Percentiles rank a stretch among this genome's conserved stretches.
Conservation (phyloP, 495 filamentous ascomycete genomes). For the Penicillium canescens region DNA sequence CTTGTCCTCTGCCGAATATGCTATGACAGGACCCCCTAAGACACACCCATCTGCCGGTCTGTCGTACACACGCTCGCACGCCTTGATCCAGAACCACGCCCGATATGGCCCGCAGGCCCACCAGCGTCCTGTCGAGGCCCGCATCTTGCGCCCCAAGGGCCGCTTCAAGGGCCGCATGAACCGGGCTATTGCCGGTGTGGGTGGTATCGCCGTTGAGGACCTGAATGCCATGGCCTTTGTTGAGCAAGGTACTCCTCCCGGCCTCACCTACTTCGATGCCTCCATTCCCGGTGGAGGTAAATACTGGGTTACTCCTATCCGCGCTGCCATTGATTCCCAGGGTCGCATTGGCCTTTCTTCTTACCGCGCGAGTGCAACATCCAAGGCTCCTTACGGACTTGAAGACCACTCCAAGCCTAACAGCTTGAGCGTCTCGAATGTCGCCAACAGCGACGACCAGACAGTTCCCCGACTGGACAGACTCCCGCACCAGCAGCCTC, state of each 20-base stretch:
- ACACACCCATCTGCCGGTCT: constrained; percentile 94
- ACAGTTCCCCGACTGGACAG: constrained; percentile 37
- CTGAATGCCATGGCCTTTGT: constrained; percentile 38
- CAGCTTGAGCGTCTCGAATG: constrained; percentile 25
- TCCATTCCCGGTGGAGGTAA: constrained; percentile 65
- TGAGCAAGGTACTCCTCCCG: constrained; percentile 32
- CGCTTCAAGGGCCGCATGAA: constrained; percentile 32
- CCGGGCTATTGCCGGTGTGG: constrained; percentile 49
- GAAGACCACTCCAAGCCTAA: constrained; percentile 35
- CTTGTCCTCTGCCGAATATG: constrained; percentile 50
- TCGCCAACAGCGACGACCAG: constrained; percentile 23
- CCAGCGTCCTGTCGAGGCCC: constrained; percentile 63
- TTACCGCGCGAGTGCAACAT: constrained; percentile 40
- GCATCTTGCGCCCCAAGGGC: constrained; percentile 58
- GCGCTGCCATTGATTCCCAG: constrained; percentile 57
- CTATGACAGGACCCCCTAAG: constrained; percentile 63
- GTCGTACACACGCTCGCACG: constrained; percentile 74
- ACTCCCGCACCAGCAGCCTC: constrained; percentile 14
- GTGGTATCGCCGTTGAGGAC: constrained; percentile 52
- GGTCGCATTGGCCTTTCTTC: constrained; percentile 59
- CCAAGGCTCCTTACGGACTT: constrained; percentile 52
- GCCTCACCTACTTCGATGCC: constrained; percentile 55
- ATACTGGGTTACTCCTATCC: constrained; percentile 57
- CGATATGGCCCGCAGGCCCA: constrained; percentile 71
- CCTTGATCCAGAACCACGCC: constrained; percentile 76